Evolutionary conservation across 2,329 filamentous ascomycete species (phyloP).

Genomic region (Byssothecium circinans): DNA sequence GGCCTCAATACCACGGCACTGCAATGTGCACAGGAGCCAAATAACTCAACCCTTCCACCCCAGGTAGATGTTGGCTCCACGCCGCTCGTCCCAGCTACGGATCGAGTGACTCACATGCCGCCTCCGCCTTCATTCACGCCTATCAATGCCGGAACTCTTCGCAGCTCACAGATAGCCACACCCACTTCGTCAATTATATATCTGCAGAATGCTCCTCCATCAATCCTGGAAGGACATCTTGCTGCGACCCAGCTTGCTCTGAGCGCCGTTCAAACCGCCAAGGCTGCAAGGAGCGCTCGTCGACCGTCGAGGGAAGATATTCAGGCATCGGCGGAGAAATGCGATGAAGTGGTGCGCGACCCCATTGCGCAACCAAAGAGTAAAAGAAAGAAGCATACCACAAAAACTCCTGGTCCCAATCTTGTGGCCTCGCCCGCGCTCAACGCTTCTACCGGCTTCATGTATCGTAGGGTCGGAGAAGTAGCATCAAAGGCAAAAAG

Average conservation of each 20-base stretch:
- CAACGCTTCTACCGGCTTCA: conserved; percentile 30
- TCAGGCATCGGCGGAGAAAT: conserved; percentile 19
- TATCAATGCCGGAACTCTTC: not conserved
- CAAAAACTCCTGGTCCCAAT: conserved; percentile 10
- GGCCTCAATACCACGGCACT: not conserved
- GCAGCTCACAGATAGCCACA: not conserved
- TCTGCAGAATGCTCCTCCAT: not conserved
- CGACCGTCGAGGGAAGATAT: conserved; percentile 9
- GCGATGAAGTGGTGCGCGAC: conserved; percentile 1
- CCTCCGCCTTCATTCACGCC: not conserved
- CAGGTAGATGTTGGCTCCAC: not conserved
- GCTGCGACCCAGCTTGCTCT: conserved; percentile 5
- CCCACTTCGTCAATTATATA: not conserved
- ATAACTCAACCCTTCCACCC: not conserved
- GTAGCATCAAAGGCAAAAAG: conserved; percentile 13
- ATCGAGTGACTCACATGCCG: not conserved
- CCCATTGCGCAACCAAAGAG: not conserved
- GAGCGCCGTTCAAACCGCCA: conserved; percentile 4
- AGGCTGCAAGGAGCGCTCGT: conserved; percentile 1
- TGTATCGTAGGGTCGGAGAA: conserved; percentile 25
- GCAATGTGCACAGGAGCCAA: not conserved
- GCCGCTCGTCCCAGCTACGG: not conserved
- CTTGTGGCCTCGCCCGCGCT: conserved; percentile 25
- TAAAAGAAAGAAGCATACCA: not conserved
- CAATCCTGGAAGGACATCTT: conserved; percentile 5